phyloP scores from a whole-genome alignment of 176 grass and related monocot species.

The Oryza coarctata region DNA sequence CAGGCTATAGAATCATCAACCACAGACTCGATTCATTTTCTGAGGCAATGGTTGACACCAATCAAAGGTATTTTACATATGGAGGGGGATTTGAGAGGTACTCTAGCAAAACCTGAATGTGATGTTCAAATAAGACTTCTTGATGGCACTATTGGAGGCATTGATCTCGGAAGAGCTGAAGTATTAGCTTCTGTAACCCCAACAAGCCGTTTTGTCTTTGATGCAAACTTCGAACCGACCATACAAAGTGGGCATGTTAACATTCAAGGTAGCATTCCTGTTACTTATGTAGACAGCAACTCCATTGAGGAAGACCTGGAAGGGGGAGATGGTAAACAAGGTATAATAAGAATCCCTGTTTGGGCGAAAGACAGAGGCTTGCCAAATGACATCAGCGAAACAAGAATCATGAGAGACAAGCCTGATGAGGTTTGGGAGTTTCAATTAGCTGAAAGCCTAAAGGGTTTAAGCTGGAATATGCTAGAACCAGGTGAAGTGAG shows the following conservation, averaged over 20 bases:
- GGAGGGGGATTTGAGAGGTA: conserved; percentile 96
- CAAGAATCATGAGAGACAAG: conserved; percentile 77
- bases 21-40: conserved; percentile 81
- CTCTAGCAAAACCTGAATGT: conserved; percentile 89
- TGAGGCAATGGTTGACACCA: conserved; percentile 94
- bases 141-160: conserved; percentile 85
- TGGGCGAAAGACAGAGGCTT: conserved; percentile 71
- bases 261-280: conserved; percentile 89
- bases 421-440: conserved; percentile 87
- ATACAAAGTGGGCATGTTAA: conserved; percentile 96
- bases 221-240: conserved; percentile 87
- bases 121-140: conserved; percentile 96
- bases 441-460: conserved; percentile 93
- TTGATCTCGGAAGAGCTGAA: conserved; percentile 93
- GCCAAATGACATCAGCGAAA: conserved; percentile 71
- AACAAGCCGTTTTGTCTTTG: conserved; percentile 81
- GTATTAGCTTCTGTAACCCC: conserved; percentile 90
- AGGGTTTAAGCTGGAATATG: conserved; percentile 92
- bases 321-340: conserved; percentile 55
- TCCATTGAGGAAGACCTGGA: conserved; percentile 62
- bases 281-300: conserved; percentile 75
- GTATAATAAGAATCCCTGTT: conserved; percentile 86
- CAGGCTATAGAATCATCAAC: conserved; percentile 95
- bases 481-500: conserved; percentile 88
- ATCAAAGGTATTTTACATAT: conserved; percentile 98